Conservation (phyloP, 306 rosid genomes). For the Oxytropis ochrocephala region DNA sequence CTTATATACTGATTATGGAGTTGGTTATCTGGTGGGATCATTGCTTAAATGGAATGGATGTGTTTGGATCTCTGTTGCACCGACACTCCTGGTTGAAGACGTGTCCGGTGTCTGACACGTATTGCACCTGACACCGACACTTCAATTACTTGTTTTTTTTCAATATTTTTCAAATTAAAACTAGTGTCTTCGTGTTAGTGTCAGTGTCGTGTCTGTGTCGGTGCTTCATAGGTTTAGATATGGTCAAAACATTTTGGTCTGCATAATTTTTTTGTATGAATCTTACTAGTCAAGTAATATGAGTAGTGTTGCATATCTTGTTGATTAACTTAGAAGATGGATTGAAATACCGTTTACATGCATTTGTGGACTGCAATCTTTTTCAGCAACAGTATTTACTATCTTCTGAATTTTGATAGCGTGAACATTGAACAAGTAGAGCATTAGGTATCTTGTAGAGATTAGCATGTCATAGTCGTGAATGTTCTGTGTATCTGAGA, state of each 20-base stretch:
- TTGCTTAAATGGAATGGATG: slow-evolving; percentile 1
- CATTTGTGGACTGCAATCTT: not conserved
- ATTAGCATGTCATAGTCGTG: slow-evolving; percentile 16
- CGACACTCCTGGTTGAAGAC: too few species aligned
- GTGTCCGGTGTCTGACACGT: too few species aligned
- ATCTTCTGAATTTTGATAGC: not conserved
- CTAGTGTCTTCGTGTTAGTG: too few species aligned
- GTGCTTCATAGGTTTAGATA: too few species aligned
- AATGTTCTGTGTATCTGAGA: slow-evolving; percentile 12
- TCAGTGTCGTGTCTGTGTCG: too few species aligned
- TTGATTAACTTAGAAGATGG: not conserved
- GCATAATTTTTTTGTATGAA: not conserved
- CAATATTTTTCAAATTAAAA: too few species aligned
- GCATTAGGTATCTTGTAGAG: slow-evolving; percentile 4
- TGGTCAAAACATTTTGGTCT: not conserved
- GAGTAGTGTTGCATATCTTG: not conserved
- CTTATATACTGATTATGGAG: slow-evolving; percentile 21
- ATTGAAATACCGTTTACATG: not conserved
- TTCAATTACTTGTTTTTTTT: too few species aligned
- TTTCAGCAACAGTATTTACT: not conserved
- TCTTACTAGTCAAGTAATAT: slow-evolving; percentile 17
- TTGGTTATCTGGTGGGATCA: not conserved
- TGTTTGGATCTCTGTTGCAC: too few species aligned
- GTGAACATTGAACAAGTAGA: not conserved
- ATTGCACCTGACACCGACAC: too few species aligned